Evolutionary conservation across 345 rosid genomes (phyloP).

Genomic region (Murraya paniculata): DNA sequence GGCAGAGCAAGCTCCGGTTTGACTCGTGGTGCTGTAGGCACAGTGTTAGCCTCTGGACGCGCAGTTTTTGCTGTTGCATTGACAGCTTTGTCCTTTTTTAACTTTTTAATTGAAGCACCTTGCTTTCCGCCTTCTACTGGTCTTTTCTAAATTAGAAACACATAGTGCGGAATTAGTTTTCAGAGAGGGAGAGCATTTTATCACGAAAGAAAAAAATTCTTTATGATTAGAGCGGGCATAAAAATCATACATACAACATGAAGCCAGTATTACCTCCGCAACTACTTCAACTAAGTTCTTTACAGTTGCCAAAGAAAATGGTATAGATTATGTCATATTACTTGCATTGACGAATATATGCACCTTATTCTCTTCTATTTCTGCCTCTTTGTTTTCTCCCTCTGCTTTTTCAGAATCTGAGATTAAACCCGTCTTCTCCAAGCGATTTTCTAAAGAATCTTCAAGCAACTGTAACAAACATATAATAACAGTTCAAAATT

Average conservation of each 20-base stretch:
- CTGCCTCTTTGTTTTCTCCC: conserved; percentile 83
- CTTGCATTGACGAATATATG: conserved; percentile 10
- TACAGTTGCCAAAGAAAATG: not conserved
- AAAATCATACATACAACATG: not conserved
- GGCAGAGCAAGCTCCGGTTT: conserved; percentile 95
- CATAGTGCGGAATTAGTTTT: conserved; percentile 5
- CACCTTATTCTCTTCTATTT: conserved; percentile 85
- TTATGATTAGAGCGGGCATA: not conserved
- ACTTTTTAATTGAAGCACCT: conserved; percentile 80
- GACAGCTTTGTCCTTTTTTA: conserved; percentile 79
- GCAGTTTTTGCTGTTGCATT: conserved; percentile 62
- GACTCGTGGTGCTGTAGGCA: conserved; percentile 62
- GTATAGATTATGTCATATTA: not conserved
- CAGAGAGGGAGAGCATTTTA: conserved; percentile 6
- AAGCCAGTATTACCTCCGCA: not conserved
- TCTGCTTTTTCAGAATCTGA: conserved; percentile 83
- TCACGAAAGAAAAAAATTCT: not conserved
- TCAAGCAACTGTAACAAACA: conserved; percentile 69
- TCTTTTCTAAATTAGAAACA: conserved; percentile 61
- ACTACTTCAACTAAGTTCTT: not conserved
- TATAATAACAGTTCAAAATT: not conserved
- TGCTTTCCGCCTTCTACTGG: conserved; percentile 75
- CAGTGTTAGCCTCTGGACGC: conserved; percentile 58
- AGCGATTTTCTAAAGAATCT: conserved; percentile 82
- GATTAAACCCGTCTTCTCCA: conserved; percentile 67